Evolutionary conservation across 768 basidiomycete species (phyloP), one percentile per base, ranked within the genome.

Genomic region (Nidularia sp.): DNA sequence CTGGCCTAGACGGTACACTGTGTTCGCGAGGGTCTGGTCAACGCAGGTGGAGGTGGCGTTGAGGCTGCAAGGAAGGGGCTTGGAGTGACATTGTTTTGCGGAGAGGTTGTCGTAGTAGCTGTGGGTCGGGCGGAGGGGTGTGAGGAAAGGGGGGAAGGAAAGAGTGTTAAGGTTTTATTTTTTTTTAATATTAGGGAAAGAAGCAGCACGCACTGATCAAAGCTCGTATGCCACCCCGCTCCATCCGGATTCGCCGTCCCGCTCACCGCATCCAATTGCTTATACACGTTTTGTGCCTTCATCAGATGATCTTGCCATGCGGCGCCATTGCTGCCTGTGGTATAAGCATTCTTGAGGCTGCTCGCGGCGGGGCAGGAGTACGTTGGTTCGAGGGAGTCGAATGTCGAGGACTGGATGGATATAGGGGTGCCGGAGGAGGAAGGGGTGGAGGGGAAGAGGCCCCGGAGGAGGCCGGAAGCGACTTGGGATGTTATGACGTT

Each of bases 21-120:
- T 73, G 51, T 77, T 58, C 8, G 81, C 80, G 73, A 76, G 34
- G 12, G 74, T 71, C 53, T 73, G 74, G 0, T 70, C 66, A n/a
- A 79, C 69, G 52, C 77, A 78, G 1, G 67, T 34, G 0, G 72
- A 70, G 0, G 72, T 74, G 52, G 73, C 70, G 49, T 77, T 76
- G 1, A 74, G 45, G 53, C 66, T 76, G 50, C 77, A 79, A 1
- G 79, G 77, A 0, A 79, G 63, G 0, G 61, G 42, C 55, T 78
- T 79, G 8, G 62, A 65, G 49, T 79, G 77, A 49, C 79, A 79
- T 45, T 75, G 72, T 48, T 79, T 79, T 0, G 76, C 77, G 39
- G 74, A 77, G 50, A 79, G 55, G 48, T 79, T 79, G 50, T 80
- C 78, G 47, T 76, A 80, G 54, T 80, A 79, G 53, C 78, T 80